Base-by-base conservation (phyloP, 495 filamentous ascomycete genomes). In the Acidiella bohemica region DNA sequence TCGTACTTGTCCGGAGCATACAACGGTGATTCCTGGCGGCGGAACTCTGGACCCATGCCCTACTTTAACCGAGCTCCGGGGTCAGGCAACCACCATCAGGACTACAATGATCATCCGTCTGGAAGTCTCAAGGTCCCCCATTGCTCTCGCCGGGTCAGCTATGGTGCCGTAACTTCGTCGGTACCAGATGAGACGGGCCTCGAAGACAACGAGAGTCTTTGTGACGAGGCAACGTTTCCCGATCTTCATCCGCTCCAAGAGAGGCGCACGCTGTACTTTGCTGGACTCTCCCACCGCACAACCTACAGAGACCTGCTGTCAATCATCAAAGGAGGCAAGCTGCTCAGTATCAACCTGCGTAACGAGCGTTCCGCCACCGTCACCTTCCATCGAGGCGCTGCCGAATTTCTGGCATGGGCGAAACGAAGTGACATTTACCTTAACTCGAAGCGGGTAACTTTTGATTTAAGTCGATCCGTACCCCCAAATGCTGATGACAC, bases 351-450 rank as follows among this genome's bases (percentile, higher is more conserved):
- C 26, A 81, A 72, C 48, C 51, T 86, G 29, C 67, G 77, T 24
- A 55, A 71, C 27, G 78, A 84, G 31, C 71, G 67, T 14, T 60
- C 60, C 32, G 83, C 76, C 8, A 74, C 64, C 20, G 67, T 92
- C 4, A 81, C 83, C 0, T 88, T 90, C 53, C 60, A 83, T 14
- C 64, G 78, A 24, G 71, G 76, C 19, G 62, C 65, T 12, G 64
- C 65, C 28, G 64, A 67, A 2, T 92, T 85, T 53, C 62, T 74
- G 19, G 66, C 73, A 3, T 67, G 81, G 53, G 68, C 70, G 1
- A 78, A 74, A 53, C 68, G 65, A 23, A 64, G 79, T 48, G 81
- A 79, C 33, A 51, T 90, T 47, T 81, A 80, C 49, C 61, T 90
- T 40, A 71, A 73, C 34, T 70, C 72, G 31, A 78, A 78, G 48